Evolutionary conservation across 305 asterid species (phyloP).

Genomic region (Rubia tinctorum): DNA sequence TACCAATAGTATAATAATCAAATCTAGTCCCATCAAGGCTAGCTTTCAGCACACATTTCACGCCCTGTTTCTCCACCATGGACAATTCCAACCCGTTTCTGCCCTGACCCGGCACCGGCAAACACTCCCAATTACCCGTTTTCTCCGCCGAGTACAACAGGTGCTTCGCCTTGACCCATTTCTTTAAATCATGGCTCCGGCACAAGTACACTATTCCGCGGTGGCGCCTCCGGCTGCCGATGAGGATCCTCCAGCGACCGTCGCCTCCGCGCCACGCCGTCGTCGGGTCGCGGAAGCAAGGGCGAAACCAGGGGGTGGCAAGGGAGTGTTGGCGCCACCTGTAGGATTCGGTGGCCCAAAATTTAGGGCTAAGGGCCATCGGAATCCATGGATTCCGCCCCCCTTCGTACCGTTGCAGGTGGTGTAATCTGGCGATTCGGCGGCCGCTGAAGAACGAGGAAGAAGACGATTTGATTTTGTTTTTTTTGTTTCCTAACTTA

Average conservation of each 20-base stretch:
- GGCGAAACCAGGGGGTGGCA: no score
- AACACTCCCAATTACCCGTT: conserved; percentile 43
- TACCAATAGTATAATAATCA: conserved; percentile 42
- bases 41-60: conserved; percentile 28
- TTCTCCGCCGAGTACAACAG: conserved; percentile 26
- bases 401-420: no score
- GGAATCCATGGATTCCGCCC: no score
- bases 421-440: no score
- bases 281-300: conserved; percentile 45
- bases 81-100: conserved; percentile 28
- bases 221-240: conserved; percentile 22
- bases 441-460: no score
- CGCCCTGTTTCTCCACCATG: background rate
- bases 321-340: no score
- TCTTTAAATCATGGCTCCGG: conserved; percentile 29
- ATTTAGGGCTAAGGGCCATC: no score
- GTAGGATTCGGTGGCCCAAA: no score
- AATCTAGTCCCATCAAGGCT: conserved; percentile 35
- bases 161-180: conserved; percentile 28
- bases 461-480: no score
- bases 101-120: conserved; percentile 23
- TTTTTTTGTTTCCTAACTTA: no score
- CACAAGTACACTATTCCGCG: conserved; percentile 30
- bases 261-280: conserved; percentile 38
- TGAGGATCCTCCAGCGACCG: conserved; percentile 32